Base-by-base conservation (phyloP, 1,284 basidiomycete genomes). In the Golubevia pallescens region DNA sequence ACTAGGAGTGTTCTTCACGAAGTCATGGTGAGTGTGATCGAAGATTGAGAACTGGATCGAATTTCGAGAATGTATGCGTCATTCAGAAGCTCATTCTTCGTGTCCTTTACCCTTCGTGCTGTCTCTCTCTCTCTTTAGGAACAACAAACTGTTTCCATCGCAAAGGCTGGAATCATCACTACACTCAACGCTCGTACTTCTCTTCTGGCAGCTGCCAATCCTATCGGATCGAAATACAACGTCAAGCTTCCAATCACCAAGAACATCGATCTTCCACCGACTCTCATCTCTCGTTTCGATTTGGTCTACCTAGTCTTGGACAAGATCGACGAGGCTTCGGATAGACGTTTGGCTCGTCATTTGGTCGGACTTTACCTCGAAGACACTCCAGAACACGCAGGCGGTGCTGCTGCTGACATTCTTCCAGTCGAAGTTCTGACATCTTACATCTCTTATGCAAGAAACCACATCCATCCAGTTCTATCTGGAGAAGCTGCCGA, bases 131-230 rank as follows among this genome's bases (percentile, higher is more conserved):
- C 32, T 57, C 14, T 19, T 21, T 7, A 56, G 54, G 77, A 99
- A 90, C 96, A 99, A 91, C 96, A 99, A 92, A 99, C 96, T 0
- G 95, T 99, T 1, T 98, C 95, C 1, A 96, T 99, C 68, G 97
- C 97, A n/a, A 99, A 99, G 87, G 96, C 96, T 0, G 97, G 97
- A 8, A 99, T 99, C 81, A 99, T 98, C 85, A 99, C 96, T 0
- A 98, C 97, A 0, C 89, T 99, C 71, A 99, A 99, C 78, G 96
- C 97, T 0, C 90, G 97, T 42, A 98, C 96, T 0, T 99, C 97
- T 0, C 95, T 99, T 74, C 88, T 99, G 1, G 96, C 96, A 1
- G 96, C 95, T 6, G 96, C 96, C 52, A 99, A 99, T 86, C 96
- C 96, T 0, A 93, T 98, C 38, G 94, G 94, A 38, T 96, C 94